A percentile compares a stretch with the other conserved stretches of the same genome.
These are phyloP conservation scores for Podosphaera aphanis DNA, from an alignment of 2,329 filamentous ascomycete genomes.

Conservation along the genomic window DNA sequence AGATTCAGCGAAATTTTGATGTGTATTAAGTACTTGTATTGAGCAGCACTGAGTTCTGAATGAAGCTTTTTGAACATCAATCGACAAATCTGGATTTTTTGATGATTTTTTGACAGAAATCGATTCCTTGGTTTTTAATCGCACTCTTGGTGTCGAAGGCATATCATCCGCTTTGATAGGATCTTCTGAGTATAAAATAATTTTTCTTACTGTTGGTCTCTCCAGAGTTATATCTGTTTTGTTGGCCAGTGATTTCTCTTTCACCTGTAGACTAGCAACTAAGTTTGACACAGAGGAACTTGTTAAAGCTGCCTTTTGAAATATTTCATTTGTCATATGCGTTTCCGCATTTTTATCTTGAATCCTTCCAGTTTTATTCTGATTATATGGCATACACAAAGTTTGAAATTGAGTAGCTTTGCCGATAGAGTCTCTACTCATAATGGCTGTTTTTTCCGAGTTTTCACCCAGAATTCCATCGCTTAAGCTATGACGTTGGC, in stretches of 20 bases:
- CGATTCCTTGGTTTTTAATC: no score
- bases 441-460: neutral
- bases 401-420: neutral
- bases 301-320: neutral
- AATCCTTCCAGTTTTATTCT: neutral
- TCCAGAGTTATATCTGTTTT: neutral
- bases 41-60: conserved; percentile 1
- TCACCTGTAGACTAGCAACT: neutral
- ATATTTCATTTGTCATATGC: neutral
- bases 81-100: neutral
- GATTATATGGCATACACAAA: neutral
- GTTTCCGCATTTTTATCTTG: neutral
- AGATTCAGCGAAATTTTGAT: neutral
- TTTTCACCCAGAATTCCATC: neutral
- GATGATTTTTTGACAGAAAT: neutral
- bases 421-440: neutral
- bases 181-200: neutral
- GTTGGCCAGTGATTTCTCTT: neutral
- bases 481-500: neutral
- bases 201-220: neutral
- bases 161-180: neutral
- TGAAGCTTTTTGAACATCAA: neutral
- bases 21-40: conserved; percentile 1
- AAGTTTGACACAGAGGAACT: neutral
- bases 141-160: neutral